Evolutionary conservation across 2,329 filamentous ascomycete genomes (phyloP).

Genomic region (Sporothrix brunneoviolacea): DNA sequence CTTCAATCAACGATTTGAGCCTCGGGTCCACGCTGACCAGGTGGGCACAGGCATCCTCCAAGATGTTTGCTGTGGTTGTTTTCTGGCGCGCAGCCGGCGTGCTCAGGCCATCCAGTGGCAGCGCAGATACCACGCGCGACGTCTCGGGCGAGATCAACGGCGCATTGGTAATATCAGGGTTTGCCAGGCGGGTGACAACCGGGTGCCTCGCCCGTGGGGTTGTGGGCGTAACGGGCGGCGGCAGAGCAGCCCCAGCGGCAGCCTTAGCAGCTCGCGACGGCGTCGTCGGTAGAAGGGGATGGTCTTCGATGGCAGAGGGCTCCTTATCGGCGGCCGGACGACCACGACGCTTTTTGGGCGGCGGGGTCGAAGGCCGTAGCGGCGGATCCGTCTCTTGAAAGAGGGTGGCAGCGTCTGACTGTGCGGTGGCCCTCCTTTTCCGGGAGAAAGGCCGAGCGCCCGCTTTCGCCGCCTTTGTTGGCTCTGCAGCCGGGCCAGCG

Average conservation of each 20-base stretch:
- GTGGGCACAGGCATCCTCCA: constrained; percentile 69
- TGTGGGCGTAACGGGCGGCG: constrained; percentile 13
- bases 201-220: constrained; percentile 36
- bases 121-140: constrained; percentile 48
- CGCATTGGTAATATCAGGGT: constrained; percentile 61
- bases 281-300: constrained; percentile 32
- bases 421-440: neutral
- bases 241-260: constrained; percentile 32
- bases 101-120: constrained; percentile 36
- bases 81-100: constrained; percentile 30
- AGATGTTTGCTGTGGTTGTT: constrained; percentile 62
- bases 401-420: neutral
- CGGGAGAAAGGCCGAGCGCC: neutral
- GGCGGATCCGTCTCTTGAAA: neutral
- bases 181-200: constrained; percentile 49
- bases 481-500: constrained; percentile 4
- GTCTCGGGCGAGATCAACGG: constrained; percentile 65
- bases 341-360: constrained; percentile 24
- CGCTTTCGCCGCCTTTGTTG: constrained; percentile 16
- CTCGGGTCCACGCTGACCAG: constrained; percentile 66
- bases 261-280: constrained; percentile 38
- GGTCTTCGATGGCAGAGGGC: neutral
- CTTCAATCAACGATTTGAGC: constrained; percentile 64
- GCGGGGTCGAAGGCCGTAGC: constrained; percentile 16
- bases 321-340: neutral